Conservation (phyloP, 306 rosid species). For the Cicer bijugum region DNA sequence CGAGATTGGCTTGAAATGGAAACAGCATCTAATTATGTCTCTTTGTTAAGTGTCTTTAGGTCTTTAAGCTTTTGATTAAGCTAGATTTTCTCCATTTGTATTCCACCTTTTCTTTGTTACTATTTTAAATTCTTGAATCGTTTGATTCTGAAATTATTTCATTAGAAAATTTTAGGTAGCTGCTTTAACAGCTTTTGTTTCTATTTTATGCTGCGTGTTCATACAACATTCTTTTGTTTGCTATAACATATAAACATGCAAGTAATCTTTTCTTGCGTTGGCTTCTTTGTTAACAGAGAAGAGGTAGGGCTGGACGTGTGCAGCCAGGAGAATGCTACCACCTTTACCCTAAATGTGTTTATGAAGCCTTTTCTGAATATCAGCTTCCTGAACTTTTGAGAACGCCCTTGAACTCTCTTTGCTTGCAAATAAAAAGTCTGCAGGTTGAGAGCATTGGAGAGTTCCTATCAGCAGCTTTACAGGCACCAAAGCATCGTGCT, state of each 20-base stretch:
- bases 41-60: constrained; percentile 10
- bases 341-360: constrained; percentile 90
- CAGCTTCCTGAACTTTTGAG: constrained; percentile 96
- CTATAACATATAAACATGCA: constrained; percentile 27
- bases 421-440: constrained; percentile 98
- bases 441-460: constrained; percentile 91
- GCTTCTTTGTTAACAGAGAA: constrained; percentile 72
- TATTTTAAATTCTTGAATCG: constrained; percentile 25
- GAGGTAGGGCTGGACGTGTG: constrained; percentile 98
- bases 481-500: constrained; percentile 80
- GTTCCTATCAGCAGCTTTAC: constrained; percentile 93
- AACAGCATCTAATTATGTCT: background rate
- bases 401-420: constrained; percentile 95
- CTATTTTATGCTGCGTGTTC: constrained; percentile 24
- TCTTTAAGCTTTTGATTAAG: constrained; percentile 12
- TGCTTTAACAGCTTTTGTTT: constrained; percentile 30
- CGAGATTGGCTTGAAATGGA: constrained; percentile 20
- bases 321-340: constrained; percentile 97
- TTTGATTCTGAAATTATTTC: constrained; percentile 12
- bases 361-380: constrained; percentile 87
- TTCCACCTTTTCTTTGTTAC: constrained; percentile 13
- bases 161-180: constrained; percentile 29
- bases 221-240: constrained; percentile 21
- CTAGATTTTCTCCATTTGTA: constrained; percentile 1
- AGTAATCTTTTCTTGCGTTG: constrained; percentile 33